These are phyloP conservation scores for Rhizopogon vesiculosus DNA, from an alignment of 768 basidiomycete genomes.

Conservation along the genomic window DNA sequence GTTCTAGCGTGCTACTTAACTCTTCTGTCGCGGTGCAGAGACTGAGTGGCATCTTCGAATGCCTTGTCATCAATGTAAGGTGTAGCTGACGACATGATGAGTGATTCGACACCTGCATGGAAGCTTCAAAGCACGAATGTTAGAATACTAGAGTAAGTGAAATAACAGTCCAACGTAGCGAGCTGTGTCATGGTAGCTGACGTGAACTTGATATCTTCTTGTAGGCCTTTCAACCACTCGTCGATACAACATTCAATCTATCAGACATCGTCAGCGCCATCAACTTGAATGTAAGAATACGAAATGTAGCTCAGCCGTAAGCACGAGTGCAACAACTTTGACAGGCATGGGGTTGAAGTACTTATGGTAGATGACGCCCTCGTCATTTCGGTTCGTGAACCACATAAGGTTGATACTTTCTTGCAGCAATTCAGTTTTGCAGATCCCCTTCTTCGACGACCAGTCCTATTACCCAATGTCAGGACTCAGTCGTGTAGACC, in stretches of 20 bases:
- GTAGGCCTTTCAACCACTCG: too few species aligned
- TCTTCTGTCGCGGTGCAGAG: too few species aligned
- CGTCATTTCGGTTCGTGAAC: slow-evolving; percentile 19
- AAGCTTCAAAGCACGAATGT: not conserved
- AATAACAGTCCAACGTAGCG: not conserved
- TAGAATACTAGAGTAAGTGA: not conserved
- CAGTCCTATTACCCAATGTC: not conserved
- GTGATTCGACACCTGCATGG: slow-evolving; percentile 1
- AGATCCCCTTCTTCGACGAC: slow-evolving; percentile 13
- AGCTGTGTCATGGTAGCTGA: not conserved
- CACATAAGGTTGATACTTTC: slow-evolving; percentile 17
- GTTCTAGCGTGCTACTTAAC: too few species aligned
- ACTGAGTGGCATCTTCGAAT: not conserved
- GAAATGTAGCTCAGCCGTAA: not conserved
- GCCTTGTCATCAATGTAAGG: not conserved
- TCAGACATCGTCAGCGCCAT: too few species aligned
- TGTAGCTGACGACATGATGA: not conserved
- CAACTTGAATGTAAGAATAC: too few species aligned
- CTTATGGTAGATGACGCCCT: slow-evolving; percentile 17
- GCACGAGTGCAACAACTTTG: not conserved
- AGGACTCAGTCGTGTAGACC: not conserved
- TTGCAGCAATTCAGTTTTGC: slow-evolving; percentile 20
- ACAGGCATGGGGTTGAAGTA: slow-evolving; percentile 16
- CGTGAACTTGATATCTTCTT: too few species aligned
- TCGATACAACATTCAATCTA: too few species aligned